Percentiles rank a stretch among this genome's conserved stretches.
These are phyloP conservation scores for Myrica gale DNA, from an alignment of 306 rosid genomes.

Conservation along the genomic window DNA sequence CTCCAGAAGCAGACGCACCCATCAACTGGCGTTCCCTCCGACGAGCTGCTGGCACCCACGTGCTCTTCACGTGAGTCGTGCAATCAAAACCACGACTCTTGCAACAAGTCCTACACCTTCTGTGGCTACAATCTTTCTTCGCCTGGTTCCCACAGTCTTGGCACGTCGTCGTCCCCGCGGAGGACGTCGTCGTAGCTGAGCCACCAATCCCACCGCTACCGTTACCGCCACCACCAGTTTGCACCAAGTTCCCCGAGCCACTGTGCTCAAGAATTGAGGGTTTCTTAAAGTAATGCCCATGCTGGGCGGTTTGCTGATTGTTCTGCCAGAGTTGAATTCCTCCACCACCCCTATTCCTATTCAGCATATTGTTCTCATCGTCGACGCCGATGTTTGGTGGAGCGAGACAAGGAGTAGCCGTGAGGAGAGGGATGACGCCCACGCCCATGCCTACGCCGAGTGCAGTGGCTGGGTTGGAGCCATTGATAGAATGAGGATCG, in stretches of 20 bases:
- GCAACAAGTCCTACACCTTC: slow-evolving; percentile 92
- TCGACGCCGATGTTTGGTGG: slow-evolving; percentile 16
- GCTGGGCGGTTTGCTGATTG: slow-evolving; percentile 25
- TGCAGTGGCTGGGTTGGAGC: slow-evolving; percentile 66
- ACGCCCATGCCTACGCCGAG: slow-evolving; percentile 71
- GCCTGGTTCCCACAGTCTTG: slow-evolving; percentile 98
- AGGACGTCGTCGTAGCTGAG: slow-evolving; percentile 31
- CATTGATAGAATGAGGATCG: slow-evolving; percentile 48
- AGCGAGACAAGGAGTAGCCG: slow-evolving; percentile 51
- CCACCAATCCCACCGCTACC: slow-evolving; percentile 28
- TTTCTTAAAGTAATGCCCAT: slow-evolving; percentile 53
- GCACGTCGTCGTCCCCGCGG: slow-evolving; percentile 51
- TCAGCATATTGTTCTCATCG: slow-evolving; percentile 23
- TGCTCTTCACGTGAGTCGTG: slow-evolving; percentile 87
- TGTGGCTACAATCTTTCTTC: slow-evolving; percentile 76
- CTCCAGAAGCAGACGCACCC: not conserved
- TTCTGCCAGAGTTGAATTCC: slow-evolving; percentile 92
- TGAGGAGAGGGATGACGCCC: slow-evolving; percentile 73
- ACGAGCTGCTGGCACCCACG: slow-evolving; percentile 93
- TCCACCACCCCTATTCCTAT: slow-evolving; percentile 32
- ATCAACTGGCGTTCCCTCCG: slow-evolving; percentile 79
- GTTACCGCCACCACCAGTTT: slow-evolving; percentile 9
- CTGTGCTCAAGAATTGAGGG: slow-evolving; percentile 37
- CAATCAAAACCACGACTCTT: slow-evolving; percentile 91
- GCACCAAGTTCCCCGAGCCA: slow-evolving; percentile 33